Percentiles rank a stretch among this genome's conserved stretches.
phyloP scores from a whole-genome alignment of 2,329 filamentous ascomycete genomes.

The Colletotrichum nymphaeae region DNA sequence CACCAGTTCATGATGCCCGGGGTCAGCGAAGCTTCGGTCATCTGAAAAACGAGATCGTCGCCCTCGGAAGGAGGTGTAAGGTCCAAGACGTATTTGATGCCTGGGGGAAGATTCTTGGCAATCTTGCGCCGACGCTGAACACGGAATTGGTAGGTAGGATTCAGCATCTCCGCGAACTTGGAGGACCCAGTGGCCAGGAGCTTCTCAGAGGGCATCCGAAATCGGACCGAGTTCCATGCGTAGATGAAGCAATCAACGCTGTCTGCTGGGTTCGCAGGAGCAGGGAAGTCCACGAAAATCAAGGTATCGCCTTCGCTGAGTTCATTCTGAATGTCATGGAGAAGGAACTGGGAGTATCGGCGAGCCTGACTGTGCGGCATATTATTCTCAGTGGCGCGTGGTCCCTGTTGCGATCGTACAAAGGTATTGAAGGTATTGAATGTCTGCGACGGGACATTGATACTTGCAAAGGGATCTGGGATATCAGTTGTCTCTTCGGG shows the following conservation, averaged over 20 bases:
- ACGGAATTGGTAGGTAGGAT: constrained; percentile 53
- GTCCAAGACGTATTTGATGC: constrained; percentile 70
- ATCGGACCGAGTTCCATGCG: constrained; percentile 46
- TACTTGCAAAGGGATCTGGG: too few relatives aligned
- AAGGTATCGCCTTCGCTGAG: constrained; percentile 54
- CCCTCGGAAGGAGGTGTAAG: constrained; percentile 71
- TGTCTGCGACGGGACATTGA: background rate
- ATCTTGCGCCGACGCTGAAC: constrained; percentile 50
- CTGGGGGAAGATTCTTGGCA: constrained; percentile 48
- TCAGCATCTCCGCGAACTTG: constrained; percentile 59
- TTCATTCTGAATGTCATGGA: constrained; percentile 38
- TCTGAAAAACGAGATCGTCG: constrained; percentile 69
- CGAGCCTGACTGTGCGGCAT: constrained; percentile 16
- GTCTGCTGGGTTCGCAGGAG: constrained; percentile 32
- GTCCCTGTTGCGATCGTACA: background rate
- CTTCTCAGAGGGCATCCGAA: constrained; percentile 59
- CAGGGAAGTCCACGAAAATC: constrained; percentile 55
- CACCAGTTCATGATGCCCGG: constrained; percentile 67
- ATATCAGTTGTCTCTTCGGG: background rate
- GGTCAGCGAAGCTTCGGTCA: constrained; percentile 69
- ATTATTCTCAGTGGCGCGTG: background rate
- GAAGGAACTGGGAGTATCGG: constrained; percentile 16
- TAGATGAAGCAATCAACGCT: constrained; percentile 49
- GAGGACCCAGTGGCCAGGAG: constrained; percentile 58
- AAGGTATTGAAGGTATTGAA: background rate